These are phyloP conservation scores for Xylaria castorea DNA, from an alignment of 495 filamentous ascomycete genomes.

Conservation along the genomic window DNA sequence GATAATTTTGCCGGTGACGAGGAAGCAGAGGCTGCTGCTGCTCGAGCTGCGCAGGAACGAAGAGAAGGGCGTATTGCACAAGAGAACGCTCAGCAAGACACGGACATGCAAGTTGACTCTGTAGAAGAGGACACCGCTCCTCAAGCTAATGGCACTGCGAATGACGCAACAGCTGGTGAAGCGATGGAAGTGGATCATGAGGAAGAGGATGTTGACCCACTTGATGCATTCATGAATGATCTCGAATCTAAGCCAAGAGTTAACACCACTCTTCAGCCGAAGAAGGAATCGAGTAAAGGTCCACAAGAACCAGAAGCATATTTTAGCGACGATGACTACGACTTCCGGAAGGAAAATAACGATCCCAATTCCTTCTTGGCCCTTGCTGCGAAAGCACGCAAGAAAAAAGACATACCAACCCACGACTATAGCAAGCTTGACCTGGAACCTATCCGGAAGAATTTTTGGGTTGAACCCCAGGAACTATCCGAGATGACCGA, in stretches of 20 bases:
- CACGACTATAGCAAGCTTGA: slow-evolving; percentile 85
- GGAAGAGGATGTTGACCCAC: slow-evolving; percentile 84
- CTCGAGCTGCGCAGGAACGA: slow-evolving; percentile 69
- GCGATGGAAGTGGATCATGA: slow-evolving; percentile 54
- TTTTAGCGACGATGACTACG: slow-evolving; percentile 81
- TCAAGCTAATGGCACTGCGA: slow-evolving; percentile 34
- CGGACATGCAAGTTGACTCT: slow-evolving; percentile 49
- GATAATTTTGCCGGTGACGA: slow-evolving; percentile 79
- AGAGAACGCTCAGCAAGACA: slow-evolving; percentile 61
- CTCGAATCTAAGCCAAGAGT: slow-evolving; percentile 60
- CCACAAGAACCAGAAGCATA: slow-evolving; percentile 78
- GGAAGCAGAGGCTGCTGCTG: slow-evolving; percentile 85
- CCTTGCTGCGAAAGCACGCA: slow-evolving; percentile 82
- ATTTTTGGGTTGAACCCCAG: slow-evolving; percentile 89
- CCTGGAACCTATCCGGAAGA: slow-evolving; percentile 86
- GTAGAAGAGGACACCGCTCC: slow-evolving; percentile 45
- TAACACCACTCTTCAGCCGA: slow-evolving; percentile 28
- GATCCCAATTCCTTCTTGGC: slow-evolving; percentile 82
- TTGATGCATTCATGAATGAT: slow-evolving; percentile 95
- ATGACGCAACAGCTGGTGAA: slow-evolving; percentile 41
- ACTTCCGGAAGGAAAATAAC: slow-evolving; percentile 75
- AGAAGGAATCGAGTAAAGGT: slow-evolving; percentile 32
- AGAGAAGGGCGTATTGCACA: slow-evolving; percentile 56
- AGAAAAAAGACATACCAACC: slow-evolving; percentile 93
- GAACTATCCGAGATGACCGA: slow-evolving; percentile 86